Percentiles rank a stretch among this genome's conserved stretches.
These are phyloP conservation scores for Russula virescens DNA, from an alignment of 768 basidiomycete genomes.

Conservation along the genomic window DNA sequence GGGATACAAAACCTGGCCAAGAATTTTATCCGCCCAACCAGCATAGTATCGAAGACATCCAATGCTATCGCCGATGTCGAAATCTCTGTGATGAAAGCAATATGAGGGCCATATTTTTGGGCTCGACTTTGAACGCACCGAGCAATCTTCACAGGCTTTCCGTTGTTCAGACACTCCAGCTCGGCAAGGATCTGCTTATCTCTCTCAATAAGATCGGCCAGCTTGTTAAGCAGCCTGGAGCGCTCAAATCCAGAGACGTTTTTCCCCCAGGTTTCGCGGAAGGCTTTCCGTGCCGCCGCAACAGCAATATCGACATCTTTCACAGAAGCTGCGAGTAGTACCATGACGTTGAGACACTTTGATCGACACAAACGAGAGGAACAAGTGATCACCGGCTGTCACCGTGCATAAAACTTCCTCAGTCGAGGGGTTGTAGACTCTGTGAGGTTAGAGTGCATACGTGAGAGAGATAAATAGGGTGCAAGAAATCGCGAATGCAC, in stretches of 20 bases:
- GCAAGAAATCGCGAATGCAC: constrained; percentile 25
- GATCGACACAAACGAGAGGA: background rate
- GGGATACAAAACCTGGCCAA: constrained; percentile 59
- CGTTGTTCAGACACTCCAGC: constrained; percentile 84
- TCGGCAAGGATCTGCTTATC: constrained; percentile 78
- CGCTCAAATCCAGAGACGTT: constrained; percentile 82
- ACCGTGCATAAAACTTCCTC: constrained; percentile 69
- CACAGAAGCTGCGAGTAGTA: constrained; percentile 42
- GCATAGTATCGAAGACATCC: constrained; percentile 87
- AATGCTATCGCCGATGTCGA: constrained; percentile 73
- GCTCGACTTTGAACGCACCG: constrained; percentile 33
- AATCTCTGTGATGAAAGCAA: constrained; percentile 47
- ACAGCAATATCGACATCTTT: constrained; percentile 84
- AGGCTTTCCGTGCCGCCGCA: constrained; percentile 74
- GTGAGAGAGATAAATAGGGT: background rate
- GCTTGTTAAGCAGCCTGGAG: constrained; percentile 72
- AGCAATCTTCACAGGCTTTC: constrained; percentile 72
- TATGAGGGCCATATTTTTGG: constrained; percentile 26
- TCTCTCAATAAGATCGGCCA: constrained; percentile 86
- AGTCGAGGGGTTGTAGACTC: constrained; percentile 61
- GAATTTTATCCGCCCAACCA: constrained; percentile 93
- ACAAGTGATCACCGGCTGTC: constrained; percentile 37
- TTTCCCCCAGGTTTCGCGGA: constrained; percentile 84
- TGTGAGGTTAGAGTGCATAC: background rate
- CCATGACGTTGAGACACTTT: background rate